Evolutionary conservation across 345 rosid genomes (phyloP).

Genomic region (Xanthoceras sorbifolium): DNA sequence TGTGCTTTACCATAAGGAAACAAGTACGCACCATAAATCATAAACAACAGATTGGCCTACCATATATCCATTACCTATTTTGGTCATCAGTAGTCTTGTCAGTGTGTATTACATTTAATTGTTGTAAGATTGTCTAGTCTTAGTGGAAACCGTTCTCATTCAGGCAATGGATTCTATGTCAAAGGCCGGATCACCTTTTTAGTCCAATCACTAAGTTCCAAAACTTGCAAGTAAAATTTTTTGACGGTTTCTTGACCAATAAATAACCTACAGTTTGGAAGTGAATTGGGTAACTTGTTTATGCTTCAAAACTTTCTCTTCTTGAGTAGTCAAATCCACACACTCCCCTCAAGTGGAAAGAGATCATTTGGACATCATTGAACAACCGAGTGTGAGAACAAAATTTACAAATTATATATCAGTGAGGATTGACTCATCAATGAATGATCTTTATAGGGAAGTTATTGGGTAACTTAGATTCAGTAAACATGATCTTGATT

Average conservation of each 20-base stretch:
- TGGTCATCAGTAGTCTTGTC: conserved; percentile 12
- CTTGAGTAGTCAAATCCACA: neutral
- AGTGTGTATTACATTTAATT: neutral
- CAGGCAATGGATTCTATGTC: conserved; percentile 4
- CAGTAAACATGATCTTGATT: neutral
- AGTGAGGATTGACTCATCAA: neutral
- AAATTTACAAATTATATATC: neutral
- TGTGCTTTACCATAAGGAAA: conserved; percentile 29
- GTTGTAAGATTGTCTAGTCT: neutral
- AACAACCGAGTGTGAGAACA: neutral
- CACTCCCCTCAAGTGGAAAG: neutral
- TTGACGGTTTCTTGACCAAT: neutral
- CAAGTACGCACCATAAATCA: conserved; percentile 16
- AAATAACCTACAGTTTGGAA: neutral
- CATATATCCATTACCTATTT: conserved; percentile 14
- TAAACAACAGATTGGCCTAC: conserved; percentile 22
- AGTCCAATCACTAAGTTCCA: neutral
- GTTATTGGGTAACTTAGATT: neutral
- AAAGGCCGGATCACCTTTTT: neutral
- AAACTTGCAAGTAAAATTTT: neutral
- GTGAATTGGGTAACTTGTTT: neutral
- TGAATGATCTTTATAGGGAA: neutral
- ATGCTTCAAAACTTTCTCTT: neutral
- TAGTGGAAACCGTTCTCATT: conserved; percentile 13
- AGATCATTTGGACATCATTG: neutral